Percentiles rank a stretch among this genome's conserved stretches.
These are phyloP conservation scores for Zygosaccharomyces bisporus DNA, from an alignment of 805 yeast species.

Conservation along the genomic window DNA sequence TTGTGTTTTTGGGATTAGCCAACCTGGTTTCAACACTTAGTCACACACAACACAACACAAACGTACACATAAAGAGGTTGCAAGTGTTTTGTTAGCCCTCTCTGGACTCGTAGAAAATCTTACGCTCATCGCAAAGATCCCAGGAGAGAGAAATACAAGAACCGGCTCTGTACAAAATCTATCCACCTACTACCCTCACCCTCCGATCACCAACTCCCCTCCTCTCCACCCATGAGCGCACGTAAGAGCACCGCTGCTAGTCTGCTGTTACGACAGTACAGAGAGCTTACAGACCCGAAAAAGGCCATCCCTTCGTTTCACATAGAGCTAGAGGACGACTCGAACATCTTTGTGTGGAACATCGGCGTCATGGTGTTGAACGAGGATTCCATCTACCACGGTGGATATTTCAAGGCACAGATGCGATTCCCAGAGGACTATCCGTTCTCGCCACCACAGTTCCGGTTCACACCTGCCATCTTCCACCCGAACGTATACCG, in stretches of 20 bases:
- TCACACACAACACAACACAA: conserved; percentile 7
- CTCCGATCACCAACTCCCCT: too few relatives aligned
- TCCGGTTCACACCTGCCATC: conserved; percentile 87
- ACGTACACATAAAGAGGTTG: conserved; percentile 1
- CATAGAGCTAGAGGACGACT: conserved; percentile 60
- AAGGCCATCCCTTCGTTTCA: conserved; percentile 72
- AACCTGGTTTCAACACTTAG: conserved; percentile 1
- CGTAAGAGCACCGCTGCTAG: conserved; percentile 65
- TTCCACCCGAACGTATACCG: conserved; percentile 94
- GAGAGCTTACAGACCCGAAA: conserved; percentile 89
- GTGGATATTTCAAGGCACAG: conserved; percentile 91
- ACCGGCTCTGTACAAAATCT: not conserved
- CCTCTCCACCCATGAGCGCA: conserved; percentile 23
- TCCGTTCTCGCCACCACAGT: conserved; percentile 90
- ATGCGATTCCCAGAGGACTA: conserved; percentile 90
- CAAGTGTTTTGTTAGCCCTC: not conserved
- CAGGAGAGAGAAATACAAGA: not conserved
- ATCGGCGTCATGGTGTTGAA: conserved; percentile 89
- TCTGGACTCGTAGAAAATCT: not conserved
- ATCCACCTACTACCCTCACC: not conserved
- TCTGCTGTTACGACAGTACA: conserved; percentile 84
- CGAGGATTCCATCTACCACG: conserved; percentile 86
- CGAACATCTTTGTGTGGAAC: conserved; percentile 64
- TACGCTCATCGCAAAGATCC: not conserved
- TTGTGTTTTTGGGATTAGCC: conserved; percentile 6